Percentiles rank a stretch among this genome's conserved stretches.
phyloP scores from a whole-genome alignment of 768 basidiomycete species.

The Pleurotus pulmonarius region DNA sequence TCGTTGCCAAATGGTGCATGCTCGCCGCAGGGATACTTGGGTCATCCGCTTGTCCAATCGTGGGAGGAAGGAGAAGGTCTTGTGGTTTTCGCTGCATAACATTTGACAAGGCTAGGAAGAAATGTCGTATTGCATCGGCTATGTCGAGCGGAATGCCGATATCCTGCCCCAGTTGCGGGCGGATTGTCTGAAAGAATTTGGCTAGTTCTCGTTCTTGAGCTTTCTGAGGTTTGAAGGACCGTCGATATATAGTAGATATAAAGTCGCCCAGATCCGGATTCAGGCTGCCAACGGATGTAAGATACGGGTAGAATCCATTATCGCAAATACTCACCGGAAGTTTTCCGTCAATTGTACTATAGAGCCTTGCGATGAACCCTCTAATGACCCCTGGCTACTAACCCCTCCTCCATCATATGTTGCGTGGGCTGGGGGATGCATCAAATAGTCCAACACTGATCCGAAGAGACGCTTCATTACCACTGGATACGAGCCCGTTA shows the following conservation, averaged over 20 bases:
- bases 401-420: constrained; percentile 9
- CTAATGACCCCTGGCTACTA: constrained; percentile 8
- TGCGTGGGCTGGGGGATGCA: constrained; percentile 20
- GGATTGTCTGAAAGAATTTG: constrained; percentile 25
- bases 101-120: constrained; percentile 37
- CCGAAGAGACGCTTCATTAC: constrained; percentile 39
- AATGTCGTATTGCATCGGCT: constrained; percentile 24
- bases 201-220: constrained; percentile 37
- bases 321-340: constrained; percentile 32
- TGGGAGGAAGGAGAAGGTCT: constrained; percentile 25
- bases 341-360: constrained; percentile 50
- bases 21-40: background rate
- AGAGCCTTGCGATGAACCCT: constrained; percentile 28
- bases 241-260: constrained; percentile 47
- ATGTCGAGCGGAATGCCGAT: constrained; percentile 19
- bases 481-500: constrained; percentile 42
- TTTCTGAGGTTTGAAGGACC: constrained; percentile 46
- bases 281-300: constrained; percentile 24
- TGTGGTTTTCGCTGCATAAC: constrained; percentile 43
- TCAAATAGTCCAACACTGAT: constrained; percentile 44
- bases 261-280: constrained; percentile 53
- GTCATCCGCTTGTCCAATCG: background rate
- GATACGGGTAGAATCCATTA: background rate
- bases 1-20: constrained; percentile 7
- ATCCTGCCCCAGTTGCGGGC: constrained; percentile 14